Base-by-base conservation (phyloP, 1,139 yeast genomes). In the Suhomyces choctaworum region DNA sequence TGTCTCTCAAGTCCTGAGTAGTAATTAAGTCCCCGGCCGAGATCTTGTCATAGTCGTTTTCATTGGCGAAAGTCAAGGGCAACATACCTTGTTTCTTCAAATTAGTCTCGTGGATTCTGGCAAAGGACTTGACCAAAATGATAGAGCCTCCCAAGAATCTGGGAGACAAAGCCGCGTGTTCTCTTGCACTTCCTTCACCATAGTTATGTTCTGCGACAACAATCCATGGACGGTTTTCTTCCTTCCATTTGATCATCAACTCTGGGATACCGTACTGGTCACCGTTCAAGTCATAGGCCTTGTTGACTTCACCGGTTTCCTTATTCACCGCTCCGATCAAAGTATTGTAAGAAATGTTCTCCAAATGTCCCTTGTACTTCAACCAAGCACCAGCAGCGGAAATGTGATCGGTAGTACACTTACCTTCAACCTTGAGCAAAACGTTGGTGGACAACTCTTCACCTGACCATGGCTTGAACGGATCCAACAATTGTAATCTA, bases 321-420 rank as follows among this genome's bases (percentile, higher is more conserved):
- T 86, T 87, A 62, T 92, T 92, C 43, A 87, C 95, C 11, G 98
- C 98, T 45, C 98, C 98, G 55, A 92, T 92, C 52, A 92, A 73
- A 6, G 97, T 90, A 69, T 92, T 92, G 69, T 92, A 78, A 10
- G 97, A 86, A 48, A 92, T 92, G 65, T 92, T 92, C 60, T 90
- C 97, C 54, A 92, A 74, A 59, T 92, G 98, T 13, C 98, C 98
- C 70, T 92, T 92, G 69, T 92, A 92, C 69, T 92, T 92, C 65
- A 92, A 78, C 98, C 98, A 92, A n/a, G 83, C 94, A 57, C 98
- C 98, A 23, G 98, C 98, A 27, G 97, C 97, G 17, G 97, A 89
- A 51, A 92, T 92, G 58, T 92, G 98, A 64, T 92, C 98, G 26
- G 98, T 92, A 29, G 98, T 92, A 73, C 97, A 90, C 66, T 92